A percentile compares a stretch with the other conserved stretches of the same genome.
Conservation (phyloP, 1,284 basidiomycete species). For the Austroboletus niveus region DNA sequence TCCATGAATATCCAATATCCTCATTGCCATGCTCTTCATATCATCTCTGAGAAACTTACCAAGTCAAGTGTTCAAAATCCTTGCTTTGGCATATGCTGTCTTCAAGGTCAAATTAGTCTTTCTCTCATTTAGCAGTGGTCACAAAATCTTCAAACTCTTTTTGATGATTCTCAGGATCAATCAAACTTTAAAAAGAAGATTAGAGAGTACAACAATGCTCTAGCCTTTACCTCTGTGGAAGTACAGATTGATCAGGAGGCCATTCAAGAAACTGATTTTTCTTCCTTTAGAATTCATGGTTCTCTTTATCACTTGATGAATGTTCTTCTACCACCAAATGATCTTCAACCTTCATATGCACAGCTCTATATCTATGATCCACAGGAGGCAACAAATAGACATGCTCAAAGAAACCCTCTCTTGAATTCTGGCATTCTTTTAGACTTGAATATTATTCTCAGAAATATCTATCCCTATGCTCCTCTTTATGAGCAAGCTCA, state of each 20-base stretch:
- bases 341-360: constrained; percentile 29
- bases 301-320: constrained; percentile 38
- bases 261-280: constrained; percentile 30
- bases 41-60: constrained; percentile 12
- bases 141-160: no score
- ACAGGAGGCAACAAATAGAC: constrained; percentile 23
- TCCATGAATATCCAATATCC: constrained; percentile 21
- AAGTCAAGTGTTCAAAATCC: constrained; percentile 1
- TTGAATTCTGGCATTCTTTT: no score
- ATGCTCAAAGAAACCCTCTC: neutral
- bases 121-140: no score
- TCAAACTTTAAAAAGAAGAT: neutral
- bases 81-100: constrained; percentile 16
- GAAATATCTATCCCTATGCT: constrained; percentile 30
- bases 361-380: constrained; percentile 43
- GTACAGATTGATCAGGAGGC: constrained; percentile 1
- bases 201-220: no score
- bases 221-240: no score
- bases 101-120: no score
- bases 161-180: no score
- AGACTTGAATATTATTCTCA: constrained; percentile 30
- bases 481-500: constrained; percentile 25
- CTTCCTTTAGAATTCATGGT: constrained; percentile 38
- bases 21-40: constrained; percentile 27
- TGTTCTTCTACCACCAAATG: constrained; percentile 28